Base-by-base conservation (phyloP, 805 yeast species). In the Teunomyces atbi region DNA sequence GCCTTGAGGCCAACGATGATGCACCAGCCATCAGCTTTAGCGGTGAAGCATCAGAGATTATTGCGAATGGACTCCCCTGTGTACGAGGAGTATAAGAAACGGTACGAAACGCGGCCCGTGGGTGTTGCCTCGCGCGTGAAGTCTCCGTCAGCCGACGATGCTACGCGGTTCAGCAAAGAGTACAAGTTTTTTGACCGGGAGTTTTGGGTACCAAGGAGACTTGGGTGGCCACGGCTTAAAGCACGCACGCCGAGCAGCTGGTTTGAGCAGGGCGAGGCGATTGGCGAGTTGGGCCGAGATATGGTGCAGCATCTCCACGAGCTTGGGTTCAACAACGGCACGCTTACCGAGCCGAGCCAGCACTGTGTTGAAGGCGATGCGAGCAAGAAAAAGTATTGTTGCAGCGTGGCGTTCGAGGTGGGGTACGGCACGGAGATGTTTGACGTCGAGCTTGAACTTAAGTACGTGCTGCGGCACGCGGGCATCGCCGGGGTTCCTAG, bases 371-470 rank as follows among this genome's bases (percentile, higher is more conserved):
- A 18, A 3, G 6, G 20, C 18, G 27, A 13, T 21, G 28, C 8
- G 7, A 12, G 19, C 6, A 11, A 28, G 13, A 28, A 33, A 13
- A 37, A 38, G 10, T 55, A 45, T 47, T 38, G 44, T 21, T 58
- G 61, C 41, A 27, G 44, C 6, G 19, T 55, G 7, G 41, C 41
- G 7, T 49, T 58, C 28, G 28, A 27, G 21, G 46, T 51, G 6
- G 16, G 12, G 5, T 10, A 36, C 11, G 27, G 38, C 6, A 15
- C 6, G 2, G 47, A 52, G 23, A 18, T 3, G 6, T 53, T 47
- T 38, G 29, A 27, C 2, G 45, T 56, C 5, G 27, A 42, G 2
- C 44, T 56, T 11, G 27, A 38, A 5, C 29, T 54, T 16, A 28
- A 38, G 27, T 54, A 51, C 30, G 38, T 43, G 16, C 18, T 29